A percentile compares a stretch with the other conserved stretches of the same genome.
phyloP scores from a whole-genome alignment of 805 yeast species.

The Yamadazyma kitorensis region DNA sequence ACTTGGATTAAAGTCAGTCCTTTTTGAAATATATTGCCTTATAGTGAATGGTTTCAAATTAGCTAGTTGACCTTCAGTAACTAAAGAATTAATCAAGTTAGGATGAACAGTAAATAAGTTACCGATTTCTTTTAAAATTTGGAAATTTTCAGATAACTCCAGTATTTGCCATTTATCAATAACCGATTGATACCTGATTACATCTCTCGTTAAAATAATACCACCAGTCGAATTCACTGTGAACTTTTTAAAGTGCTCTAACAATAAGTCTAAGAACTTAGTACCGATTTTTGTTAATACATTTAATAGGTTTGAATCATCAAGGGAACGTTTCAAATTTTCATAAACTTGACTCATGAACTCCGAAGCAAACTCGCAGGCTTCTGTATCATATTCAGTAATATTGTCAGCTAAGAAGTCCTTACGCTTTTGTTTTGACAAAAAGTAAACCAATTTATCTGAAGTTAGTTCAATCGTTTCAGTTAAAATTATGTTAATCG shows the following conservation, averaged over 20 bases:
- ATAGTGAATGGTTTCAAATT: slow-evolving; percentile 59
- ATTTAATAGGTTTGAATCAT: slow-evolving; percentile 43
- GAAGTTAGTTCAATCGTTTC: slow-evolving; percentile 56
- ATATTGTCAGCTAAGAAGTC: slow-evolving; percentile 55
- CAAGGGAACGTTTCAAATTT: slow-evolving; percentile 35
- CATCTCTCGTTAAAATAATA: slow-evolving; percentile 74
- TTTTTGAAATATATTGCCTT: slow-evolving; percentile 62
- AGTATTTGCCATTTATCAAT: slow-evolving; percentile 67
- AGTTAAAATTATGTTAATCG: slow-evolving; percentile 60
- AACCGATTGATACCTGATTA: slow-evolving; percentile 67
- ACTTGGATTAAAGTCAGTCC: slow-evolving; percentile 66
- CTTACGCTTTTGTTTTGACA: slow-evolving; percentile 68
- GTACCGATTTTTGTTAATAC: slow-evolving; percentile 58
- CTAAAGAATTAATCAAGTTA: slow-evolving; percentile 69
- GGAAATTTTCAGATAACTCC: slow-evolving; percentile 60
- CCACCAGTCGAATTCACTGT: slow-evolving; percentile 83
- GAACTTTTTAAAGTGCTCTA: slow-evolving; percentile 72
- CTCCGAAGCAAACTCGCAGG: slow-evolving; percentile 61
- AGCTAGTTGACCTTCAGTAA: slow-evolving; percentile 77
- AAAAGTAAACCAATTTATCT: slow-evolving; percentile 42
- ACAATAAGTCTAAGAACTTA: slow-evolving; percentile 53
- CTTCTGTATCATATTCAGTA: slow-evolving; percentile 56
- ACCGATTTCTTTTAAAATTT: slow-evolving; percentile 74
- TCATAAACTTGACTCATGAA: slow-evolving; percentile 46
- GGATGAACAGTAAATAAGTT: slow-evolving; percentile 84